Base-by-base conservation (phyloP, 208 protist genomes). In the Leishmania tarentolae region DNA sequence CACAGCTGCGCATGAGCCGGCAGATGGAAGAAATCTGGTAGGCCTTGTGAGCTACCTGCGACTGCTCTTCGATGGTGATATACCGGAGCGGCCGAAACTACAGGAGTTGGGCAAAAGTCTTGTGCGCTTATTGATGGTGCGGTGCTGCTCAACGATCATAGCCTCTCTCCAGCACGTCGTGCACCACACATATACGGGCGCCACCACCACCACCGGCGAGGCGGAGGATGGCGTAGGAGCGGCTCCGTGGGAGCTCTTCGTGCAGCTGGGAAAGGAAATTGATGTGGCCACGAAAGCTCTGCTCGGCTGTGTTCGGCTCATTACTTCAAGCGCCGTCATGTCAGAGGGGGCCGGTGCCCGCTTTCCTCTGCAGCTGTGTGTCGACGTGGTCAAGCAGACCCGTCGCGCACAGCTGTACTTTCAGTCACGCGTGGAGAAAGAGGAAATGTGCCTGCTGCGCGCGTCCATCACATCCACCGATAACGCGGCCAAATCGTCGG, bases 121-220 rank as follows among this genome's bases (percentile, higher is more conserved):
- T 47, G 88, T 83, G 19, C 87, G 87, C 21, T 83, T 97, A 19
- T 73, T 90, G n/a, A 90, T 89, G 70, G 92, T 95, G 47, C 92
- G 94, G 52, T 97, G 92, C 85, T 88, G 87, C 81, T 95, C 92
- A 35, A 92, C 89, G 44, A 86, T 95, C 61, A 84, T 85, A 37
- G 87, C 88, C 21, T 86, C 88, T 13, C 86, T 95, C 63, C 88
- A 93, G 79, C 88, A 95, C 83, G 90, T 95, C 19, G 71, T 88
- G 61, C 84, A 85, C 42, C 88, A 91, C 40, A 87, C 88, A 53
- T 94, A 95, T 80, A 69, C 74, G 0, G 65, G 17, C 44, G 72
- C 82, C n/a, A 75, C 82, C n/a, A 28, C 46, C 21, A 70, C 50
- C 8, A 24, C 28, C 47, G 52, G 37, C 53, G 61, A 56, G 61